These are phyloP conservation scores for Aspergillus awamori DNA, from an alignment of 2,329 filamentous ascomycete species.

Conservation along the genomic window DNA sequence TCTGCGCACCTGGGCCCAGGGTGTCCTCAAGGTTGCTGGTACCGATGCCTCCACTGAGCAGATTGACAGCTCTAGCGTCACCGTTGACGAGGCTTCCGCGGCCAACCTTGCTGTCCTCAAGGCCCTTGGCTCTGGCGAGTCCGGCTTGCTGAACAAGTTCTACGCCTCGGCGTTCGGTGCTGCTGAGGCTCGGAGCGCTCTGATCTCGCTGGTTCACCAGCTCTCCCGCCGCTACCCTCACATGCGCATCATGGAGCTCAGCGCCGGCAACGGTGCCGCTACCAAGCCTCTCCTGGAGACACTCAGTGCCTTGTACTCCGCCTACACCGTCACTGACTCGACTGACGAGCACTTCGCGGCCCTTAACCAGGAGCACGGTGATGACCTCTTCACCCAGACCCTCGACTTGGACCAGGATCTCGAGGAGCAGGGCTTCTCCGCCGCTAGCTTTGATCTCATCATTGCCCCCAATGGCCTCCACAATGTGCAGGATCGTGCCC, in stretches of 20 bases:
- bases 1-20: too few species aligned
- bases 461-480: slow-evolving; percentile 46
- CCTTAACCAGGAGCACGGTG: slow-evolving; percentile 32
- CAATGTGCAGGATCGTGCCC: slow-evolving; percentile 34
- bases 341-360: slow-evolving; percentile 47
- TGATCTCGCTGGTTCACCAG: slow-evolving; percentile 32
- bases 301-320: slow-evolving; percentile 33
- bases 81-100: too few species aligned
- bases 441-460: slow-evolving; percentile 37
- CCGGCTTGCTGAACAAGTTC: neutral
- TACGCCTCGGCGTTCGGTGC: slow-evolving; percentile 2
- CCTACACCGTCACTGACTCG: slow-evolving; percentile 53
- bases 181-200: slow-evolving; percentile 26
- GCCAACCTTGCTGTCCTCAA: too few species aligned
- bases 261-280: slow-evolving; percentile 50
- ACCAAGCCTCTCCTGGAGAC: slow-evolving; percentile 41
- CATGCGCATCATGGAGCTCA: slow-evolving; percentile 49
- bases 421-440: slow-evolving; percentile 36
- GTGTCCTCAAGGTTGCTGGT: too few species aligned
- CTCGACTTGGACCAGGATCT: slow-evolving; percentile 38
- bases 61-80: too few species aligned
- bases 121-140: too few species aligned
- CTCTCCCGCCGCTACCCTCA: slow-evolving; percentile 47
- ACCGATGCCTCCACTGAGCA: too few species aligned
- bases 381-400: slow-evolving; percentile 31